Evolutionary conservation across 176 grass and related monocot genomes (phyloP), one percentile per base, ranked within the genome.

Genomic region (Olyra latifolia): DNA sequence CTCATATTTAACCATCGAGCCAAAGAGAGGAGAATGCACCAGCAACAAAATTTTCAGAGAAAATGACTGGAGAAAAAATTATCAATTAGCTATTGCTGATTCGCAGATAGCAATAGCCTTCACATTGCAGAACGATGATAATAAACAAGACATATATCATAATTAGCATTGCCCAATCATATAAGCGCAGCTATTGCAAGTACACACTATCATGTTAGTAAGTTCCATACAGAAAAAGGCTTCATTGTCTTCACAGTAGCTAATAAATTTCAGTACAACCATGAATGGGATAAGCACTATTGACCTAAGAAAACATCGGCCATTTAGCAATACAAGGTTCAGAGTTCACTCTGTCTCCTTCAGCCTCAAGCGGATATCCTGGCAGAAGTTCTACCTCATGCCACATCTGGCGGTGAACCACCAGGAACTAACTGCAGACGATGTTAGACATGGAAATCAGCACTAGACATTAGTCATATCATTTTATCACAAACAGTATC

Each of bases 331-430:
- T 19, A 56, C 7, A 71, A 45, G 35, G 22, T 54, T 41, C 55
- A 55, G 47, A 65, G 25, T 78, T 42, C 58, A 47, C 28, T 6
- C 8, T 38, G 11, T 43, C 30, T 32, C 48, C 8, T 42, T 64
- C 66, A 17, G 24, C 40, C 71, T 41, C 28, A 48, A 65, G 76
- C 59, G n/a, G 28, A 22, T 15, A 55, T 66, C 54, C 22, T 49
- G 17, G 14, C 27, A 57, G 39, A 42, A 68, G 19, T 49, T 10
- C 22, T 81, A 53, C 66, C 56, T 90, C 76, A 96, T 82, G 83
- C 93, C 39, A 77, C 85, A 82, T 99, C 97, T 12, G 97, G 97
- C 4, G 97, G 88, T 78, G 88, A 99, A 86, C 97, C 93, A 74
- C 97, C 97, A 22, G 93, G 97, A 29, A 99, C 97, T 63, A 99